phyloP scores from a whole-genome alignment of 2,329 filamentous ascomycete species.

The Pleurostoma richardsiae region DNA sequence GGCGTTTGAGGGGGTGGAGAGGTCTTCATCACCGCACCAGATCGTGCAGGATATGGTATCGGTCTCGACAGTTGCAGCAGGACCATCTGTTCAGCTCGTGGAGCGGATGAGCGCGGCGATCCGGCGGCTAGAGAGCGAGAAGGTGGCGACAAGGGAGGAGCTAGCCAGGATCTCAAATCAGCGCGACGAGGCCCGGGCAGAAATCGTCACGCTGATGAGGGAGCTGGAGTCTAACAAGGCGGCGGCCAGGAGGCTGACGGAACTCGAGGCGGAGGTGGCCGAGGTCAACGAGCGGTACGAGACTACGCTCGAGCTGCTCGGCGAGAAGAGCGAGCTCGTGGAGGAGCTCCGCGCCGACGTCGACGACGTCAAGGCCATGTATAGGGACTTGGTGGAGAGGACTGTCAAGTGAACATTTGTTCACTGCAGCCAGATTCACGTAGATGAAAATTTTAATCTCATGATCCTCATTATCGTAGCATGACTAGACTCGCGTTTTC shows the following conservation, averaged over 20 bases:
- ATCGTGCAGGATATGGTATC: conserved; percentile 81
- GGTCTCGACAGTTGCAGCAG: conserved; percentile 82
- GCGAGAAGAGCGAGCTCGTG: conserved; percentile 93
- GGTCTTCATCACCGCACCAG: conserved; percentile 57
- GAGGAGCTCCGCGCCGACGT: conserved; percentile 88
- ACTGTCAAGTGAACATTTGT: conserved; percentile 56
- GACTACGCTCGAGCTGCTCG: conserved; percentile 88
- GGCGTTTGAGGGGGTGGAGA: conserved; percentile 48
- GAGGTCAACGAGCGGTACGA: conserved; percentile 76
- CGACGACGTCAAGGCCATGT: conserved; percentile 91
- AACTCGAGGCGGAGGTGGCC: conserved; percentile 63
- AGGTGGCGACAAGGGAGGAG: conserved; percentile 84
- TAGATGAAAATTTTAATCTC: not conserved
- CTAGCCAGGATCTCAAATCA: conserved; percentile 74
- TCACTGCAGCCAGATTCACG: not conserved
- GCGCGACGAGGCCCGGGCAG: conserved; percentile 83
- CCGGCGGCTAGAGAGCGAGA: conserved; percentile 84
- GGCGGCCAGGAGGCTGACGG: conserved; percentile 53
- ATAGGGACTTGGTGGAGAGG: conserved; percentile 83
- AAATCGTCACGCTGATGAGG: conserved; percentile 87
- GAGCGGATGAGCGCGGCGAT: conserved; percentile 95
- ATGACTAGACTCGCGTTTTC: too few species aligned
- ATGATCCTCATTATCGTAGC: conserved; percentile 6
- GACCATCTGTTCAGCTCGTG: conserved; percentile 89
- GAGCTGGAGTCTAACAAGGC: conserved; percentile 69